These are phyloP conservation scores for Picea abies DNA, from an alignment of 83 land plant genomes.

Conservation along the genomic window DNA sequence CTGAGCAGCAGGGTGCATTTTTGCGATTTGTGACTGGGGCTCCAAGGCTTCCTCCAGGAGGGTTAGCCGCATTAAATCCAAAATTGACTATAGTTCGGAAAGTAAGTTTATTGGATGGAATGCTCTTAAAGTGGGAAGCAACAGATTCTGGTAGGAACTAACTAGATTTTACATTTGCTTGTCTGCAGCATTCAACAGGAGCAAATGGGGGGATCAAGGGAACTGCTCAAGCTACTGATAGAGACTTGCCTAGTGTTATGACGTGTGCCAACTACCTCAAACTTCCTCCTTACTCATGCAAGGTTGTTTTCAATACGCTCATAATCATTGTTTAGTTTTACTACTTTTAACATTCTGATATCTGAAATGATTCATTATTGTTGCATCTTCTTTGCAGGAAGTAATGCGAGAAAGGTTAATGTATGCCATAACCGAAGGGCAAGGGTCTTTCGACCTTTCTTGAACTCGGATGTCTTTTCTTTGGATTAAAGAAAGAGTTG, in stretches of 20 bases:
- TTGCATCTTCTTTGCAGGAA: conserved; percentile 56
- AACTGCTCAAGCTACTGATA: conserved; percentile 56
- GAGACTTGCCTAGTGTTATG: conserved; percentile 97
- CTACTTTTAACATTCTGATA: background rate
- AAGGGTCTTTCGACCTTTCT: conserved; percentile 94
- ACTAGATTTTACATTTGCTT: background rate
- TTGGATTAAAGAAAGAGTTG: background rate
- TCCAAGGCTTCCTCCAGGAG: conserved; percentile 97
- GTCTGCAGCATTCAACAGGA: conserved; percentile 54
- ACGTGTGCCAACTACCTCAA: conserved; percentile 98
- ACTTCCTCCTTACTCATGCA: conserved; percentile 95
- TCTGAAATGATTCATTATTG: background rate
- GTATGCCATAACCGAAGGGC: conserved; percentile 98
- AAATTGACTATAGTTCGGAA: conserved; percentile 96
- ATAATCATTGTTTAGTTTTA: background rate
- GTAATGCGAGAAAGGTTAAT: conserved; percentile 82
- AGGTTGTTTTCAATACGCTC: conserved; percentile 39
- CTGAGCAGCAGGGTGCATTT: conserved; percentile 49
- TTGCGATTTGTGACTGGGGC: conserved; percentile 97
- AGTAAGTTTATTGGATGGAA: conserved; percentile 59
- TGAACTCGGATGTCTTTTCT: conserved; percentile 25
- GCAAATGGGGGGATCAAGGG: conserved; percentile 34
- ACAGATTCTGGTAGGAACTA: background rate
- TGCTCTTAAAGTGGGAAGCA: background rate
- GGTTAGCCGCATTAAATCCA: conserved; percentile 87